phyloP scores from a whole-genome alignment of 2,329 filamentous ascomycete genomes.

The Aspergillus ibericus region DNA sequence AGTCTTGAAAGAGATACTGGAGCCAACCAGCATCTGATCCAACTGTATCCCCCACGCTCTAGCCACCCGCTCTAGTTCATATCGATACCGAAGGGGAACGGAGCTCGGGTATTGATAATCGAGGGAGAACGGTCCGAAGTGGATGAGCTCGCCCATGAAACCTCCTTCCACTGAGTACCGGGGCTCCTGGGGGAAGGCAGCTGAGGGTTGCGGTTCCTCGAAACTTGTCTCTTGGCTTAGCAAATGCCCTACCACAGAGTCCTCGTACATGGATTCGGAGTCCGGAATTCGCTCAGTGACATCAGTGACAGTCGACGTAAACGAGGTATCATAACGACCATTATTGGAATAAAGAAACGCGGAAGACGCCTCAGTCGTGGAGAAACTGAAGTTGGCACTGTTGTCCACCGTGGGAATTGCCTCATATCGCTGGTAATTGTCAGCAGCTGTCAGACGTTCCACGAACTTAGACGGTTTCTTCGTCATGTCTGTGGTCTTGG shows the following conservation, averaged over 20 bases:
- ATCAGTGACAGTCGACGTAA: slow-evolving; percentile 27
- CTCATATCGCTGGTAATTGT: slow-evolving; percentile 20
- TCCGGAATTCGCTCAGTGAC: slow-evolving; percentile 27
- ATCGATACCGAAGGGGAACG: slow-evolving; percentile 37
- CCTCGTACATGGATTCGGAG: slow-evolving; percentile 27
- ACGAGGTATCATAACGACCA: slow-evolving; percentile 23
- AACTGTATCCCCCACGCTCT: slow-evolving; percentile 30
- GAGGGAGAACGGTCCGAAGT: slow-evolving; percentile 38
- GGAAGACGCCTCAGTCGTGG: slow-evolving; percentile 20
- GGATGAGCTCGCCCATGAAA: slow-evolving; percentile 31
- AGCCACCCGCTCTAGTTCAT: slow-evolving; percentile 40
- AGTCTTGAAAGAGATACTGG: slow-evolving; percentile 23
- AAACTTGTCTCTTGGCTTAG: slow-evolving; percentile 18
- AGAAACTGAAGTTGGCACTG: slow-evolving; percentile 24
- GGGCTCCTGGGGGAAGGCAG: slow-evolving; percentile 1
- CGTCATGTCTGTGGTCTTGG: not conserved
- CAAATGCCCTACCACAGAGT: slow-evolving; percentile 27
- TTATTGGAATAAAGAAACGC: slow-evolving; percentile 17
- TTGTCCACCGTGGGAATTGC: slow-evolving; percentile 12
- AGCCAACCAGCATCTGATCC: slow-evolving; percentile 30
- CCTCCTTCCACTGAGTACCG: slow-evolving; percentile 18
- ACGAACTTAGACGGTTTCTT: slow-evolving; percentile 15
- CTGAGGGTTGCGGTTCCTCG: not conserved
- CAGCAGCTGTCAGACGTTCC: slow-evolving; percentile 20
- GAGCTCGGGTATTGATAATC: slow-evolving; percentile 25